A percentile compares a stretch with the other conserved stretches of the same genome.
phyloP scores from a whole-genome alignment of 164 flowering plant genomes.

The Aristolochia californica region DNA sequence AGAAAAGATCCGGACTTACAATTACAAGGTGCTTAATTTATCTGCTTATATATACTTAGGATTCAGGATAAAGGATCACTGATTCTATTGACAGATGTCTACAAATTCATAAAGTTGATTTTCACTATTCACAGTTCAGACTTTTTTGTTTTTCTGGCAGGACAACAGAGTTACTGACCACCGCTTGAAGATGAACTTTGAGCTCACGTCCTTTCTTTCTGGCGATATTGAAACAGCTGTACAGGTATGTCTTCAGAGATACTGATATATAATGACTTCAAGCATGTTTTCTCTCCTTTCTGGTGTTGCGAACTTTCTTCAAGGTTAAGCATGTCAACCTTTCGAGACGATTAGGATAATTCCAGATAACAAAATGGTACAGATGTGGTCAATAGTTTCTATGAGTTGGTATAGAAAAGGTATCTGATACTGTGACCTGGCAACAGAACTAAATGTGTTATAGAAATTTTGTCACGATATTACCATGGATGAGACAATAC shows the following conservation, averaged over 20 bases:
- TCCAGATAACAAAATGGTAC: too few relatives aligned
- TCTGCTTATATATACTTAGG: background rate
- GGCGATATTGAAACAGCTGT: constrained; percentile 77
- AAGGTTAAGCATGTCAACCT: background rate
- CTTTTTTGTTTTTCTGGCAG: constrained; percentile 21
- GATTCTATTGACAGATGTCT: too few relatives aligned
- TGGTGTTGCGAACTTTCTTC: background rate
- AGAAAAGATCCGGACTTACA: constrained; percentile 91
- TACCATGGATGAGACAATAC: background rate
- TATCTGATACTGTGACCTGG: too few relatives aligned
- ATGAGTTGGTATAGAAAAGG: too few relatives aligned
- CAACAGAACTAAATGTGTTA: too few relatives aligned
- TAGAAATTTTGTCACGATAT: background rate
- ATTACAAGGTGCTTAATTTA: constrained; percentile 63
- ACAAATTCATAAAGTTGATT: too few relatives aligned
- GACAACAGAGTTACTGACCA: constrained; percentile 97
- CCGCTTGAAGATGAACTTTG: constrained; percentile 88
- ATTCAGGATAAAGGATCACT: too few relatives aligned
- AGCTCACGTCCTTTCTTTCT: constrained; percentile 75
- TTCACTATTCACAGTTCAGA: too few relatives aligned
- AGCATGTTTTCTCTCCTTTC: background rate
- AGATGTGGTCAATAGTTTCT: too few relatives aligned
- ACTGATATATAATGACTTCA: background rate
- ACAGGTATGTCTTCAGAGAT: constrained; percentile 17
- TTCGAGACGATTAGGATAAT: background rate